These are phyloP conservation scores for Parachaetomium inaequale DNA, from an alignment of 495 filamentous ascomycete species.

Conservation along the genomic window DNA sequence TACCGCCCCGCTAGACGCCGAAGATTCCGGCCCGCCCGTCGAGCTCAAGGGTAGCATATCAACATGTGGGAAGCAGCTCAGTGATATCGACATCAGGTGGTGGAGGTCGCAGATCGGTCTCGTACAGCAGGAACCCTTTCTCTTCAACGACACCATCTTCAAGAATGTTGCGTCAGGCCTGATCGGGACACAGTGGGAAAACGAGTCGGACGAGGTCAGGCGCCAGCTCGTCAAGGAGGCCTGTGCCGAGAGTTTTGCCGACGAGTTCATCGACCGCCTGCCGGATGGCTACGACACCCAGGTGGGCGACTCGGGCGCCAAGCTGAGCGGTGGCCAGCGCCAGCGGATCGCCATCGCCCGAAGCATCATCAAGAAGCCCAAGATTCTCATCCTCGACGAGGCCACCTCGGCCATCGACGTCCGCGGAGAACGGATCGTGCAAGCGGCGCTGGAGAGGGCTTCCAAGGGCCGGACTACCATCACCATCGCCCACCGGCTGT, in stretches of 20 bases:
- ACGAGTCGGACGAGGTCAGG: conserved; percentile 50
- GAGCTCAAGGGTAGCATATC: conserved; percentile 49
- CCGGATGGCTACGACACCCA: conserved; percentile 61
- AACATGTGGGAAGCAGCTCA: conserved; percentile 54
- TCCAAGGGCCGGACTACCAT: conserved; percentile 70
- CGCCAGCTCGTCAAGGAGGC: conserved; percentile 53
- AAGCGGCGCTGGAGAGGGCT: conserved; percentile 64
- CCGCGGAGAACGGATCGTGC: conserved; percentile 63
- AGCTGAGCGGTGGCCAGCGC: conserved; percentile 52
- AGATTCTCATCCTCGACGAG: conserved; percentile 78
- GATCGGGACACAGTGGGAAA: conserved; percentile 54
- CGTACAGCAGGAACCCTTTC: conserved; percentile 68
- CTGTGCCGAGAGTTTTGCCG: conserved; percentile 55
- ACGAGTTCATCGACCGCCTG: conserved; percentile 56
- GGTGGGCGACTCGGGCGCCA: conserved; percentile 50
- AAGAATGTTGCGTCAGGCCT: conserved; percentile 61
- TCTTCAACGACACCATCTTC: conserved; percentile 69
- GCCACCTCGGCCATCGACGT: conserved; percentile 76
- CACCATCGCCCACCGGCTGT: conserved; percentile 70
- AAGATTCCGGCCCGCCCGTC: conserved; percentile 40
- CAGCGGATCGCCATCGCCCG: conserved; percentile 72
- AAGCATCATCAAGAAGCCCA: conserved; percentile 67
- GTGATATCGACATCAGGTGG: conserved; percentile 58
- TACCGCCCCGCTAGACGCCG: conserved; percentile 18
- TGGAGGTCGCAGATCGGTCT: conserved; percentile 65